phyloP scores from a whole-genome alignment of 2,329 filamentous ascomycete genomes.

The Dactylellina sp. region DNA sequence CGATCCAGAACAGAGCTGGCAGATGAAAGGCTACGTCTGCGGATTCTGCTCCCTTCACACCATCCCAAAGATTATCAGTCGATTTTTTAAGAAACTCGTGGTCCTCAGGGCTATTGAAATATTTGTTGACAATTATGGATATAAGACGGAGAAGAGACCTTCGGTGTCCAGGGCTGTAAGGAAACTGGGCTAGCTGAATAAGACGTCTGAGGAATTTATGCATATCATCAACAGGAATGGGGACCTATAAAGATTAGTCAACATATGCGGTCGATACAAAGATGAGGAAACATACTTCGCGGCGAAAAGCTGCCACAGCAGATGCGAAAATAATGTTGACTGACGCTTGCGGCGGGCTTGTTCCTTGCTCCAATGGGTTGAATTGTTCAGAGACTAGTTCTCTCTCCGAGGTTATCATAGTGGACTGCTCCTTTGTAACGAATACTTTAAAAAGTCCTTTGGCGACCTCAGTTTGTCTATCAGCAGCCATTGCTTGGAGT shows the following conservation, averaged over 20 bases:
- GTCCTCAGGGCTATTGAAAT: slow-evolving; percentile 59
- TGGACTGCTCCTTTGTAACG: slow-evolving; percentile 62
- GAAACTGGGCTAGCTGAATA: slow-evolving; percentile 62
- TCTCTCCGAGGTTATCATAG: slow-evolving; percentile 62
- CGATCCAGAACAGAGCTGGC: slow-evolving; percentile 71
- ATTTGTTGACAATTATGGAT: slow-evolving; percentile 64
- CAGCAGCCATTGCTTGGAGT: slow-evolving; percentile 68
- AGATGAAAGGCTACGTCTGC: slow-evolving; percentile 65
- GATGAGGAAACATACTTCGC: slow-evolving; percentile 56
- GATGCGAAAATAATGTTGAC: slow-evolving; percentile 58
- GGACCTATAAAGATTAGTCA: slow-evolving; percentile 54
- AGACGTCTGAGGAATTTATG: slow-evolving; percentile 63
- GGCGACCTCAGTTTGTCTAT: slow-evolving; percentile 68
- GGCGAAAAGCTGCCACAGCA: slow-evolving; percentile 58
- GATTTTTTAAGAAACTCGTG: slow-evolving; percentile 44
- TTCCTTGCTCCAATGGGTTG: slow-evolving; percentile 53
- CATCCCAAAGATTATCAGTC: slow-evolving; percentile 46
- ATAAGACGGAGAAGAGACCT: slow-evolving; percentile 65
- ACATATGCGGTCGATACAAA: not conserved
- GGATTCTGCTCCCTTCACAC: slow-evolving; percentile 24
- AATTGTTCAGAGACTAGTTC: slow-evolving; percentile 58
- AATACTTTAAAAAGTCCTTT: slow-evolving; percentile 70
- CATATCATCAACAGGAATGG: slow-evolving; percentile 54
- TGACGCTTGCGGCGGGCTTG: slow-evolving; percentile 44
- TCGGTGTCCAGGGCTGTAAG: slow-evolving; percentile 63